These are phyloP conservation scores for Beta lomatogona DNA, from an alignment of 179 eudicot genomes.

Conservation along the genomic window DNA sequence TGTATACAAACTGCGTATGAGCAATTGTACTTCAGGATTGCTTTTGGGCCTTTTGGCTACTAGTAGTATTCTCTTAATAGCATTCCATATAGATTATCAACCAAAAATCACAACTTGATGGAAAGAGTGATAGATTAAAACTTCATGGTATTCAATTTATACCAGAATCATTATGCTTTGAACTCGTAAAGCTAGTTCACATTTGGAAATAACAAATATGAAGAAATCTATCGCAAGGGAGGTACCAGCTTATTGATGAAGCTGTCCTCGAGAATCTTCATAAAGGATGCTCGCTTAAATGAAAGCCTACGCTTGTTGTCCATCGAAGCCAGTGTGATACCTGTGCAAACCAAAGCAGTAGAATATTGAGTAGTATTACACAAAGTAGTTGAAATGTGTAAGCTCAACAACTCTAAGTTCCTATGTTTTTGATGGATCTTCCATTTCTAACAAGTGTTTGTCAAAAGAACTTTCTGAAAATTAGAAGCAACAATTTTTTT, in stretches of 20 bases:
- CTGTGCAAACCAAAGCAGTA: neutral
- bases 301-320: slow-evolving; percentile 26
- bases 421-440: neutral
- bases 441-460: neutral
- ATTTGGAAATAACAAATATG: neutral
- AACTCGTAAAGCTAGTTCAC: neutral
- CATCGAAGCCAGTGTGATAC: slow-evolving; percentile 9
- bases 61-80: neutral
- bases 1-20: neutral
- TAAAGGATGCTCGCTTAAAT: slow-evolving; percentile 23
- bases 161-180: neutral
- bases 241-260: slow-evolving; percentile 29
- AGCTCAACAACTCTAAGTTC: neutral
- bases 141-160: neutral
- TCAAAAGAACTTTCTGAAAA: neutral
- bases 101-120: neutral
- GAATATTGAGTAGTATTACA: neutral
- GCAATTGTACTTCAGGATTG: neutral
- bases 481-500: neutral
- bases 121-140: neutral
- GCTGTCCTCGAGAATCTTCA: slow-evolving; percentile 27
- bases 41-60: neutral
- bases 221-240: neutral
- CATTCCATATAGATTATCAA: neutral
- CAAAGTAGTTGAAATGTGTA: neutral